Base-by-base conservation (phyloP, 305 asterid species). In the Andrographis paniculata region DNA sequence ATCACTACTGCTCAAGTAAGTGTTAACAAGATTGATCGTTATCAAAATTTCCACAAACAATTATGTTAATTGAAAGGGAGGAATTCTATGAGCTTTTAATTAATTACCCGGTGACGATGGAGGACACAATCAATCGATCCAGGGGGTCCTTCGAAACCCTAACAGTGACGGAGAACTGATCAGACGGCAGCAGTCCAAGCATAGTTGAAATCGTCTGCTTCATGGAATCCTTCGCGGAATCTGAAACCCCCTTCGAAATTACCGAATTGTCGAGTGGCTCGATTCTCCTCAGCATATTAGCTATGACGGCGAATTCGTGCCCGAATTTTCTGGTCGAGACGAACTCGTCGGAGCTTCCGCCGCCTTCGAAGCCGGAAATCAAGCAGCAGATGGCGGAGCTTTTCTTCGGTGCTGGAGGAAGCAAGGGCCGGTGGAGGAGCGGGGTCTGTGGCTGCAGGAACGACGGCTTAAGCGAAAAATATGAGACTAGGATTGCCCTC, bases 111-210 rank as follows among this genome's bases (percentile, higher is more conserved):
- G 98, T 89, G 53, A 73, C 67, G 47, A 89, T 82, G 20, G 98
- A 82, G 17, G 94, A 85, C 46, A 80, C 85, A 20, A 89, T 62
- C 33, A 89, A 91, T 37, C 81, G 87, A 55, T 78, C 69, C 17
- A 89, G 83, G 15, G 94, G 94, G 6, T 61, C 77, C 42, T 70
- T 85, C 23, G 84, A 72, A 66, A 85, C 72, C 62, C 73, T 68
- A 65, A 89, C 79, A 20, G 74, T 67, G 40, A 89, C 88, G 10
- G 87, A 45, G 37, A 85, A 89, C 58, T 78, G 93, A 74, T 89
- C 88, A 8, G 98, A 89, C 5, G 98, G 98, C 60, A 89, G 72
- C 67, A 89, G 74, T 16, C 98, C 98, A 20, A 89, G 82, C 98
- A 89, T 89, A 45, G 94, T 72, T 1, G 98, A 85, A 31, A 89